A percentile compares a stretch with the other conserved stretches of the same genome.
Conservation (phyloP, 2,329 filamentous ascomycete species). For the Fusarium oligoseptatum region DNA sequence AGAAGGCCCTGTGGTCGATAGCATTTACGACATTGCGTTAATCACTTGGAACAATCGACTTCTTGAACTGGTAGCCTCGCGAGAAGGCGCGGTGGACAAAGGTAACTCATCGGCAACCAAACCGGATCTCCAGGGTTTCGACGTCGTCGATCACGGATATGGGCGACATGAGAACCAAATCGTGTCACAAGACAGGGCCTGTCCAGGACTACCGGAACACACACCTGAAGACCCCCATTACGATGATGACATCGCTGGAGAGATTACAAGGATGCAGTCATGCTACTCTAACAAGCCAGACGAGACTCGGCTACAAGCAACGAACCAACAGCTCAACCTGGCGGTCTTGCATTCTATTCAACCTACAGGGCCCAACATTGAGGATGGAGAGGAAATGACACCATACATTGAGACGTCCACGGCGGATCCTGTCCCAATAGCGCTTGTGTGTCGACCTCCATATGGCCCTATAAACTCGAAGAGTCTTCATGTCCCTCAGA, state of each 20-base stretch:
- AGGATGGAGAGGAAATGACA: conserved; percentile 69
- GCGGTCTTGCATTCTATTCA: conserved; percentile 65
- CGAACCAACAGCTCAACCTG: conserved; percentile 76
- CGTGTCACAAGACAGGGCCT: not conserved
- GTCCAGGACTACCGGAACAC: conserved; percentile 62
- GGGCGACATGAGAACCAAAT: not conserved
- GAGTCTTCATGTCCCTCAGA: conserved; percentile 76
- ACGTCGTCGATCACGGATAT: not conserved
- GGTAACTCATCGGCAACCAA: conserved; percentile 9
- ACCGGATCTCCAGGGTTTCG: conserved; percentile 1
- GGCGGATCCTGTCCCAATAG: conserved; percentile 75
- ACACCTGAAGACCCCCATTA: conserved; percentile 72
- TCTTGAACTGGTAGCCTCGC: conserved; percentile 25
- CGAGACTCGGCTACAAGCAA: conserved; percentile 69
- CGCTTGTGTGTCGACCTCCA: conserved; percentile 77
- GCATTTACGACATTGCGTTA: conserved; percentile 79
- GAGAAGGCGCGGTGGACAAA: not conserved
- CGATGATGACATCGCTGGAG: conserved; percentile 70
- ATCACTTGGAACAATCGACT: conserved; percentile 78
- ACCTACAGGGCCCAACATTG: conserved; percentile 66
- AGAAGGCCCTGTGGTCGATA: conserved; percentile 82
- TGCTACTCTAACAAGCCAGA: conserved; percentile 62
- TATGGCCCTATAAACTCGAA: conserved; percentile 74
- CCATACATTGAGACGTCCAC: conserved; percentile 67
- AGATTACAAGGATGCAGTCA: conserved; percentile 73